Percentiles rank a stretch among this genome's conserved stretches.
Evolutionary conservation across 2,329 filamentous ascomycete species (phyloP).

Genomic region (Diaporthe australafricana): DNA sequence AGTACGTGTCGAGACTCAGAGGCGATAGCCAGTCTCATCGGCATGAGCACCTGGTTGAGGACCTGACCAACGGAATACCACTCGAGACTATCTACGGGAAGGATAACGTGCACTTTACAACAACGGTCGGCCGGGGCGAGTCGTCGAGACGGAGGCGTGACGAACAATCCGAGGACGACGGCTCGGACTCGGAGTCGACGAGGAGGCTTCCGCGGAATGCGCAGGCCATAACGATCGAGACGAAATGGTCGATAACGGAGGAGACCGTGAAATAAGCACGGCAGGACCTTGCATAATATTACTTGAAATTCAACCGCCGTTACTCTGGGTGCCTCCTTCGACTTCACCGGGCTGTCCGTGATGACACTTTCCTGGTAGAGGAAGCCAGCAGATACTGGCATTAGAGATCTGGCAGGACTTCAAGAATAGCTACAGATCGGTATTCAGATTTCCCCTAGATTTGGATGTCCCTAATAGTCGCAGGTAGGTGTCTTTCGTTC

Average conservation of each 20-base stretch:
- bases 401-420: not conserved
- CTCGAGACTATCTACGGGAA: slow-evolving; percentile 36
- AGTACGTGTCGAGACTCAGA: slow-evolving; percentile 33
- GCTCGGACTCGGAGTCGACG: slow-evolving; percentile 30
- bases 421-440: no score
- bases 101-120: slow-evolving; percentile 31
- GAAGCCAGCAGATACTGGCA: not conserved
- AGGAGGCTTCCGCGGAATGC: slow-evolving; percentile 29
- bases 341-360: not conserved
- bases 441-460: no score
- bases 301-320: not conserved
- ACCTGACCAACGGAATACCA: slow-evolving; percentile 31
- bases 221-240: slow-evolving; percentile 34
- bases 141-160: not conserved
- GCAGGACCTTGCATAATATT: not conserved
- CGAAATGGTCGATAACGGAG: slow-evolving; percentile 34
- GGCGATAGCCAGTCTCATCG: not conserved
- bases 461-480: not conserved
- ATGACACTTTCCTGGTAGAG: not conserved
- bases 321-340: not conserved
- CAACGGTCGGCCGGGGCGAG: slow-evolving; percentile 28
- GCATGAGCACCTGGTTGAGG: slow-evolving; percentile 27
- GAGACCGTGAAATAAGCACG: slow-evolving; percentile 8
- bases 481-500: not conserved
- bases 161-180: slow-evolving; percentile 22